Conservation (phyloP, 495 filamentous ascomycete genomes). For the Durotheca rogersii region DNA sequence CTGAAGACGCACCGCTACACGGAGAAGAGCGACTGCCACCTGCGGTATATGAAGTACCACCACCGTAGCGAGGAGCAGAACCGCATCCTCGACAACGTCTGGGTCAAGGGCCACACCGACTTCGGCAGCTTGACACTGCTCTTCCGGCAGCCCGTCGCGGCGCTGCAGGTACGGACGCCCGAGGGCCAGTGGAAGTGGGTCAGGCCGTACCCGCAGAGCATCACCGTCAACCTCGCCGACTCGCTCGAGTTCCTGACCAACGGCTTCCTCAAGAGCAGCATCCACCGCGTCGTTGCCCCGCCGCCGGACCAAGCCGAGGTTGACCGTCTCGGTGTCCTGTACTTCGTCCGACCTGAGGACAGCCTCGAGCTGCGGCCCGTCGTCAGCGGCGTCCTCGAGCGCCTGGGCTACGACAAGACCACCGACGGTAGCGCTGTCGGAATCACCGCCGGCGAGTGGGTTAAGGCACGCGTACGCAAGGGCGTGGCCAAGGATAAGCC, state of each 20-base stretch:
- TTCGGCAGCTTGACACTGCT: constrained; percentile 58
- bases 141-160: constrained; percentile 55
- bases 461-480: constrained; percentile 41
- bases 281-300: constrained; percentile 54
- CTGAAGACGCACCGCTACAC: constrained; percentile 53
- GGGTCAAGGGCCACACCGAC: constrained; percentile 55
- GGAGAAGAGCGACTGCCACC: constrained; percentile 47
- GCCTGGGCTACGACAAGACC: constrained; percentile 36
- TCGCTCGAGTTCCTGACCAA: constrained; percentile 51
- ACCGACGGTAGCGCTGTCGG: constrained; percentile 40
- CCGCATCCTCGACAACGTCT: constrained; percentile 30
- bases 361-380: constrained; percentile 36
- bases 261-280: constrained; percentile 53
- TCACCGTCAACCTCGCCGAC: constrained; percentile 57
- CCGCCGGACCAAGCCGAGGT: constrained; percentile 53
- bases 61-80: constrained; percentile 47
- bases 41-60: constrained; percentile 59
- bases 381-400: constrained; percentile 32
- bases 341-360: constrained; percentile 45
- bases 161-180: constrained; percentile 51
- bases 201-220: constrained; percentile 52
- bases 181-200: constrained; percentile 55
- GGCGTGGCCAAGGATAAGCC: constrained; percentile 21
- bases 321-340: constrained; percentile 53
- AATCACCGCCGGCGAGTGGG: constrained; percentile 45